Evolutionary conservation across 306 rosid species (phyloP), one percentile per base, ranked within the genome.

Genomic region (Lathyrus tuberosus): DNA sequence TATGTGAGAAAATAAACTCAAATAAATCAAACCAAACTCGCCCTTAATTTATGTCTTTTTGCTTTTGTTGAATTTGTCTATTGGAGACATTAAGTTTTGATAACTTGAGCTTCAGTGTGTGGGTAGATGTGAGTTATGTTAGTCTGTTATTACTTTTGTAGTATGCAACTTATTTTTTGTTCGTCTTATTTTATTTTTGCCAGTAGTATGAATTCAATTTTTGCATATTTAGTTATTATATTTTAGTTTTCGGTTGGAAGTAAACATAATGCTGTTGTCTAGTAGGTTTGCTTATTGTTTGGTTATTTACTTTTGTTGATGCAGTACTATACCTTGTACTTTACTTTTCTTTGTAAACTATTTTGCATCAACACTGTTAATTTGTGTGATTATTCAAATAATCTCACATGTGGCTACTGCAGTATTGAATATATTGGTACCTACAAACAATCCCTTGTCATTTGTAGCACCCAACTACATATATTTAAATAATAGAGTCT

Each of bases 381-480:
- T 48, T 74, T 18, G 26, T n/a, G 38, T 58, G 54, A 70, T 75
- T 46, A 8, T 64, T 80, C 57, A 30, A 70, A 64, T 56, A 8
- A 17, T 49, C 13, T 17, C 57, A 8, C 17, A 24, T 51, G 57
- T 18, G 28, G 57, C 51, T 63, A 12, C 69, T 35, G 17, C 53
- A 40, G 52, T 74, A 2, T 51, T 51, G 57, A 35, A 35, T 35
- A 35, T 35, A 35, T 35, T 35, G 40, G 10, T 7, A 35, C 8
- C 40, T 35, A 35, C 40, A 35, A 35, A 35, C 40, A 1, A 35
- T 8, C 10, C 40, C 40, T 35, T 35, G 9, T 35, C 3, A 8
- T 1, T 35, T 35, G 40, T 35, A 35, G 40, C 40, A 35, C 40
- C 40, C 40, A 5, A 5, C 6, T 33, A 6, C 8, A 33, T 6